Evolutionary conservation across 164 flowering plant species (phyloP).

Genomic region (Cinnamomum chago): DNA sequence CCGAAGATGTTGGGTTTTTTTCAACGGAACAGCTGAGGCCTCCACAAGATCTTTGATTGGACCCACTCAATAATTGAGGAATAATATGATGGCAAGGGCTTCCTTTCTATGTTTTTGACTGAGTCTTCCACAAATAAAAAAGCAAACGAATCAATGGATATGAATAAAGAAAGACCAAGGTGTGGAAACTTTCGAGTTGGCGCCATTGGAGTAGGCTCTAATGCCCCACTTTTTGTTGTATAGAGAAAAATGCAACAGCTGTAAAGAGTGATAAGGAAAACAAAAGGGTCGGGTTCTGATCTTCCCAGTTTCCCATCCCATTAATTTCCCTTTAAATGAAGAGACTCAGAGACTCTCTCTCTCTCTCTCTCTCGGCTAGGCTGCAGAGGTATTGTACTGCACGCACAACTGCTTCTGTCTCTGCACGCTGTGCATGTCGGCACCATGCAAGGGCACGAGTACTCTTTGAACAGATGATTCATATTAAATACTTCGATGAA

Average conservation of each 20-base stretch:
- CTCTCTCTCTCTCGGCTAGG: background rate
- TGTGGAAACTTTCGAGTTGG: background rate
- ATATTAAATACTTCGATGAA: too few species aligned
- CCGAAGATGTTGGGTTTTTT: background rate
- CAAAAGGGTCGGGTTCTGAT: slow-evolving; percentile 6
- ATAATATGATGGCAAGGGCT: slow-evolving; percentile 6
- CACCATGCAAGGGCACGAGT: background rate
- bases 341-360: background rate
- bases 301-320: background rate
- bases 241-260: background rate
- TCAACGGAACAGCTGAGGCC: slow-evolving; percentile 8
- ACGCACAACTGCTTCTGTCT: background rate
- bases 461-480: too few species aligned
- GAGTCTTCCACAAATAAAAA: background rate
- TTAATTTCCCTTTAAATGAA: background rate
- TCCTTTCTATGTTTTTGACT: slow-evolving; percentile 2
- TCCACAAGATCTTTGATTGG: slow-evolving; percentile 1
- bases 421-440: background rate
- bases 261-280: slow-evolving; percentile 4
- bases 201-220: background rate
- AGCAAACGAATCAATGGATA: slow-evolving; percentile 1
- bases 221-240: background rate
- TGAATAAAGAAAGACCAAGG: background rate
- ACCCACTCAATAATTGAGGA: slow-evolving; percentile 8
- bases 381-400: background rate